Evolutionary conservation across 75 land plant genomes (phyloP), one percentile per base, ranked within the genome.

Genomic region (Cryptomeria japonica): DNA sequence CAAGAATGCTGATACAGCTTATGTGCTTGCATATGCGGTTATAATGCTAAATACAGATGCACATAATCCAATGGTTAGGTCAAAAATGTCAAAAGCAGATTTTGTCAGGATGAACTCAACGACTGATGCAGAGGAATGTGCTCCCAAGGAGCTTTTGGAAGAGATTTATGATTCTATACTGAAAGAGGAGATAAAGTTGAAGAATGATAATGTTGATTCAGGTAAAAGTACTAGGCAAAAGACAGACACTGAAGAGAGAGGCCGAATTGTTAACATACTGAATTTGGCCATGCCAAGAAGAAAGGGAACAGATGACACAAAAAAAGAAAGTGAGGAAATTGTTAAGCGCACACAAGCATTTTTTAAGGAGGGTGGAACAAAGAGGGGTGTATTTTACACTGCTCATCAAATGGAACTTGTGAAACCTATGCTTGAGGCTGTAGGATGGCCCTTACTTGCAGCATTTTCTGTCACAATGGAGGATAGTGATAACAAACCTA

Each of bases 11-110:
- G 99, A 98, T 87, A 97, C 96, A 83, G 99, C 99, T 22, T 98
- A 98, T 91, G 92, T 98, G 85, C 97, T 98, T 84, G 99, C 99
- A 34, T 97, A 97, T 95, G 96, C 99, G 70, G 99, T 98, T 49
- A 98, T 98, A 39, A 95, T 98, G 99, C 93, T 98, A 85, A 98
- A 98, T 84, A 98, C 99, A 72, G 99, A 98, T 94, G 99, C 99
- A 42, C 99, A 98, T 85, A 97, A 98, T 90, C 99, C 99, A 22
- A 95, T 96, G 97, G 99, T 96, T 15, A 92, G 94, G 95, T 94
- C 97, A 72, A 97, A 97, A 89, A 98, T 98, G 99, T 91, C 96
- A 53, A 98, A 97, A 87, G 84, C 94, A 77, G 99, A 98, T 61
- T 98, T 98, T 90, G 86, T 97, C 51, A 94, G 94, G n/a, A 93